phyloP scores from a whole-genome alignment of 129 eudicot species.

The Rutidosis leptorrhynchoides region DNA sequence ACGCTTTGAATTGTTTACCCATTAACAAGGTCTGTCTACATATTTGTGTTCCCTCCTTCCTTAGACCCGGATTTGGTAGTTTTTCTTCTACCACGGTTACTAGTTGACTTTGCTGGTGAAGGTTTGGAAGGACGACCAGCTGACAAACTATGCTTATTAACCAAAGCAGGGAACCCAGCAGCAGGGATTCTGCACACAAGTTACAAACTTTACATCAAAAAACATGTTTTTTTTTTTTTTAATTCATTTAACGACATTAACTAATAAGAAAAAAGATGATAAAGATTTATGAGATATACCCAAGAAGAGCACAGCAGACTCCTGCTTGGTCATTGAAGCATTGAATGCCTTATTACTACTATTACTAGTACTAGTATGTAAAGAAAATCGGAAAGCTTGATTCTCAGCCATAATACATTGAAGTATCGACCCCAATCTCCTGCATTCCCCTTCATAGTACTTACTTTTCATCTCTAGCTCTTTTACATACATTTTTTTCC shows the following conservation, averaged over 20 bases:
- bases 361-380: too few species aligned
- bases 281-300: slow-evolving; percentile 45
- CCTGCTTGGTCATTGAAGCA: slow-evolving; percentile 90
- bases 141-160: slow-evolving; percentile 73
- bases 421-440: slow-evolving; percentile 70
- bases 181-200: slow-evolving; percentile 87
- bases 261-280: not conserved
- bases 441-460: slow-evolving; percentile 83
- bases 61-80: slow-evolving; percentile 45
- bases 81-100: slow-evolving; percentile 39
- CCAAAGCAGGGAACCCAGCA: slow-evolving; percentile 99
- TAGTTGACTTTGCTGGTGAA: slow-evolving; percentile 30
- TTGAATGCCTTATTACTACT: slow-evolving; percentile 39
- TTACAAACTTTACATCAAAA: not conserved
- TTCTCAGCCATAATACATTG: slow-evolving; percentile 81
- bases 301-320: slow-evolving; percentile 99
- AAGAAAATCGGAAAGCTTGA: slow-evolving; percentile 74
- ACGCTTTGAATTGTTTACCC: slow-evolving; percentile 73
- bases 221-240: not conserved
- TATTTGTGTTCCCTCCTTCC: slow-evolving; percentile 32
- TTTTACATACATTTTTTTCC: slow-evolving; percentile 75
- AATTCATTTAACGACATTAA: too few species aligned
- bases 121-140: slow-evolving; percentile 51
- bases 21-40: slow-evolving; percentile 30
- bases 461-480: slow-evolving; percentile 89